Conservation (phyloP, 164 flowering plant genomes). For the Berberis thunbergii region DNA sequence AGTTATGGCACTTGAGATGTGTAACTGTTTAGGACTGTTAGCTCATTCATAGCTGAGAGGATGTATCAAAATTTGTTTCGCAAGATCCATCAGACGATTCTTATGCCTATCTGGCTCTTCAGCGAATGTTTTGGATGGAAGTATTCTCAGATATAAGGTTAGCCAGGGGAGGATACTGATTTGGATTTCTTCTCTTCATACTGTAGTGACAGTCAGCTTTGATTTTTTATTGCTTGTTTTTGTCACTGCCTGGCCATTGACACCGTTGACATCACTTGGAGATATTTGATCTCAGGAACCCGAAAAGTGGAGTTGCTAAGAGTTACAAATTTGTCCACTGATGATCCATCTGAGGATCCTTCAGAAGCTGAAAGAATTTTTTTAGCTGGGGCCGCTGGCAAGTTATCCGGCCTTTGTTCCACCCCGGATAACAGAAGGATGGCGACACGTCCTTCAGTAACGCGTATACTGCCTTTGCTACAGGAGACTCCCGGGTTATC, state of each 20-base stretch:
- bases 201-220: conserved; percentile 50
- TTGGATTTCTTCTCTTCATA: conserved; percentile 15
- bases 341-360: conserved; percentile 34
- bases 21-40: no score
- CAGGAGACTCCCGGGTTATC: conserved; percentile 43
- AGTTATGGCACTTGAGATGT: not conserved
- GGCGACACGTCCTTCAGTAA: conserved; percentile 63
- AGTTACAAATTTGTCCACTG: conserved; percentile 25
- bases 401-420: conserved; percentile 86
- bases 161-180: not conserved
- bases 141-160: not conserved
- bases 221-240: conserved; percentile 19
- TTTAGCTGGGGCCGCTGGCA: conserved; percentile 77
- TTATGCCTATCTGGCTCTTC: not conserved
- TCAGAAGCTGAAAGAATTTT: conserved; percentile 32
- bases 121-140: not conserved
- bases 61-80: not conserved
- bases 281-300: conserved; percentile 24
- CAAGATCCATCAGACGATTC: no score
- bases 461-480: conserved; percentile 61
- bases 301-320: conserved; percentile 43
- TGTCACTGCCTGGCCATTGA: conserved; percentile 11
- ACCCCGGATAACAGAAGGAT: conserved; percentile 61
- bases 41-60: not conserved
- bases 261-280: conserved; percentile 10